These are phyloP conservation scores for Parasitella parasitica DNA, from an alignment of 371 early-diverging fungal species.

Conservation along the genomic window DNA sequence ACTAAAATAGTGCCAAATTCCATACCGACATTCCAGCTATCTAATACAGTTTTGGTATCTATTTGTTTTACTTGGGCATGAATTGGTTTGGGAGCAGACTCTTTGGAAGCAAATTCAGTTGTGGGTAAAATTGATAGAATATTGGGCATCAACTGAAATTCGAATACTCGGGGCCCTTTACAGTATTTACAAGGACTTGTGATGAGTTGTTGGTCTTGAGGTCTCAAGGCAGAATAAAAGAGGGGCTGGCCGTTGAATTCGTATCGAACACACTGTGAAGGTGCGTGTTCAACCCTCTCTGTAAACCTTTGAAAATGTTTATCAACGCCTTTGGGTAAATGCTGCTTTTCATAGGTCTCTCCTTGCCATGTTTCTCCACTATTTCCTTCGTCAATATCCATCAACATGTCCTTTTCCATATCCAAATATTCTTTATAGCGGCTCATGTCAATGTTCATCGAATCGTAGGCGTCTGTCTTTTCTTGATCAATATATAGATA, in stretches of 20 bases:
- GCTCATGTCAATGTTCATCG: constrained; percentile 34
- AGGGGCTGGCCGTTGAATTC: constrained; percentile 73
- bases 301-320: constrained; percentile 81
- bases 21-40: constrained; percentile 76
- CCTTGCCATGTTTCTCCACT: constrained; percentile 68
- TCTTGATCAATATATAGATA: constrained; percentile 70
- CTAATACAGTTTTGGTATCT: constrained; percentile 36
- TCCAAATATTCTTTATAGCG: constrained; percentile 56
- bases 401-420: constrained; percentile 37
- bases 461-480: constrained; percentile 28
- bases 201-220: constrained; percentile 31
- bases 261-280: constrained; percentile 87
- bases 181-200: constrained; percentile 71
- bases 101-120: constrained; percentile 34
- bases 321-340: constrained; percentile 72
- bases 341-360: constrained; percentile 80
- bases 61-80: constrained; percentile 21
- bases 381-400: constrained; percentile 38
- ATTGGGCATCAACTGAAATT: constrained; percentile 92
- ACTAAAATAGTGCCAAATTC: constrained; percentile 92
- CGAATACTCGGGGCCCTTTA: constrained; percentile 76
- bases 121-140: constrained; percentile 67
- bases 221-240: constrained; percentile 44
- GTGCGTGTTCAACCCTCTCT: constrained; percentile 67
- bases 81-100: constrained; percentile 12